Evolutionary conservation across 306 rosid genomes (phyloP), one percentile per base, ranked within the genome.

Genomic region (Begonia fuchsioides): DNA sequence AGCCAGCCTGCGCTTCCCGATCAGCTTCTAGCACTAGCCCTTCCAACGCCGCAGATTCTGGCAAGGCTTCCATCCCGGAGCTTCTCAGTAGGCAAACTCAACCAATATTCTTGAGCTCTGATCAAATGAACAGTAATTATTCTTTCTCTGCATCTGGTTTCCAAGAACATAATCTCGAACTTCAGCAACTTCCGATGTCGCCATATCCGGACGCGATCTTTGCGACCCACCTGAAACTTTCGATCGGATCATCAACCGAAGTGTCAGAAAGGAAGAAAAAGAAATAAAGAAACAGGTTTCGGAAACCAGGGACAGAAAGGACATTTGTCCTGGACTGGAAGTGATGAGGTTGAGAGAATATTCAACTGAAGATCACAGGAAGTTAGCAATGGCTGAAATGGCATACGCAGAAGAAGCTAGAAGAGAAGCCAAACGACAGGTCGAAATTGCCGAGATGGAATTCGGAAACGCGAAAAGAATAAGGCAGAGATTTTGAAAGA

Each of bases 1-100:
- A 69, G 32, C 72, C 70, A 2, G 75, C 78, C 45, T 80, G 76
- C 49, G 79, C 83, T 5, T 79, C 96, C 9, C 60, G 82, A 51
- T 76, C 98, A 17, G 92, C 93, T 12, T 81, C 95, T 51, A 85
- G 82, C 64, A 71, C 87, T 6, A 86, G 82, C 62, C 84, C 50
- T n/a, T n/a, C n/a, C n/a, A n/a, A n/a, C n/a, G n/a, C n/a, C n/a
- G n/a, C n/a, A n/a, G n/a, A n/a, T n/a, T n/a, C n/a, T n/a, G n/a
- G n/a, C n/a, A n/a, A n/a, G n/a, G n/a, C n/a, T n/a, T n/a, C n/a
- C n/a, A n/a, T n/a, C n/a, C n/a, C n/a, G n/a, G n/a, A n/a, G n/a
- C n/a, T n/a, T n/a, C n/a, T n/a, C n/a, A n/a, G n/a, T n/a, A n/a
- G n/a, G n/a, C n/a, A n/a, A 55, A 66, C 41, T 66, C 45, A 49